Percentiles rank a stretch among this genome's conserved stretches.
Evolutionary conservation across 768 basidiomycete species (phyloP).

Genomic region (Lactifluus hygrophoroides): DNA sequence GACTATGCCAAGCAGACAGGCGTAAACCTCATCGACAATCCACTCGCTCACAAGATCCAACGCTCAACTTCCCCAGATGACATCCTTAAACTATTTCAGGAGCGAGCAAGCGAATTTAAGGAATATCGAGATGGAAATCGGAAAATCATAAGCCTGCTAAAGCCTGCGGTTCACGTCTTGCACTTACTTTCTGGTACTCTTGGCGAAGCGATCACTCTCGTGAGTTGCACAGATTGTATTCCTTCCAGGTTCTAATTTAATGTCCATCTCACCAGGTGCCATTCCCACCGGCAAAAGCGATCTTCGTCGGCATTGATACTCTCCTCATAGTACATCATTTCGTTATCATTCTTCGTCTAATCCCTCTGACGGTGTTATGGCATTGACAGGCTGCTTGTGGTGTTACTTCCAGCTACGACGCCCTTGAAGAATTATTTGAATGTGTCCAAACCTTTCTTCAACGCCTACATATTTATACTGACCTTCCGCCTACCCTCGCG

Average conservation of each 20-base stretch:
- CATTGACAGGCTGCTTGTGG: neutral
- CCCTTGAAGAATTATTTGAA: neutral
- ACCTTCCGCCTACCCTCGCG: neutral
- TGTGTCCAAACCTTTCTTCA: neutral
- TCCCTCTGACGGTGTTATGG: neutral
- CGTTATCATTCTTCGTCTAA: no score
- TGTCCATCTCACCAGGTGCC: neutral
- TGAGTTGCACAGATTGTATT: neutral
- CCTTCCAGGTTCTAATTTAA: neutral
- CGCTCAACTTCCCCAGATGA: neutral
- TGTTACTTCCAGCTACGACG: neutral
- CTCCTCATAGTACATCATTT: neutral
- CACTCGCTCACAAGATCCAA: neutral
- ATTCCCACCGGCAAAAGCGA: neutral
- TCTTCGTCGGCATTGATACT: conserved; percentile 5
- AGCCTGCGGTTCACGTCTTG: neutral
- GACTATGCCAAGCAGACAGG: conserved; percentile 5
- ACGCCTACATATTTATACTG: neutral
- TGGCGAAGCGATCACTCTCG: neutral
- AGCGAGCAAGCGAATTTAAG: conserved; percentile 1
- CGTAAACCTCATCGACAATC: neutral
- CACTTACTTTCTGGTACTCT: neutral
- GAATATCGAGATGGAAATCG: conserved; percentile 7
- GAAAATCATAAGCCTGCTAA: conserved; percentile 2
- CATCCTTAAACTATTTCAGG: neutral